These are phyloP conservation scores for Lepraria neglecta DNA, from an alignment of 495 filamentous ascomycete species.

Conservation along the genomic window DNA sequence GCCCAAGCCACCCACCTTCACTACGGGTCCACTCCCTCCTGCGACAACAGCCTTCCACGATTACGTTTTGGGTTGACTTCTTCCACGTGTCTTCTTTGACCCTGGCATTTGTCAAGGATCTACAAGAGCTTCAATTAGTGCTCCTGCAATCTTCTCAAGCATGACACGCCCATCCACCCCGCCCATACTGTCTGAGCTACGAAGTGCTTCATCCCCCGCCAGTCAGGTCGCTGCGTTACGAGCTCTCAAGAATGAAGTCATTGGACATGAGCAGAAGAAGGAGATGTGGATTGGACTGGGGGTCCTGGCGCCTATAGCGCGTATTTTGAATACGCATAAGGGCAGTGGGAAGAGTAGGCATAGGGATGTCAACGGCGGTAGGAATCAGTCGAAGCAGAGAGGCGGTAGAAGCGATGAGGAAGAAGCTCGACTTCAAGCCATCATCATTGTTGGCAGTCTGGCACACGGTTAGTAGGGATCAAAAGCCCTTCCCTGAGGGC, in stretches of 20 bases:
- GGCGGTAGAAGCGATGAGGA: slow-evolving; percentile 46
- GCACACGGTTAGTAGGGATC: slow-evolving; percentile 60
- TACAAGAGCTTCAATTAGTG: slow-evolving; percentile 23
- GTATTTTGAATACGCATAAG: slow-evolving; percentile 46
- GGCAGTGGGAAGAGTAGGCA: slow-evolving; percentile 36
- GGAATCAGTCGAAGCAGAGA: slow-evolving; percentile 24
- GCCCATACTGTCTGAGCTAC: slow-evolving; percentile 57
- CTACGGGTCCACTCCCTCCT: slow-evolving; percentile 3
- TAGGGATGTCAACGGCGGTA: slow-evolving; percentile 35
- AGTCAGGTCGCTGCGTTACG: slow-evolving; percentile 61
- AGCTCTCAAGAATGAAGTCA: slow-evolving; percentile 76
- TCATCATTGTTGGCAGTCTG: slow-evolving; percentile 74
- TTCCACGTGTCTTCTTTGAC: slow-evolving; percentile 14
- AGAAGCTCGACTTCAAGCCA: slow-evolving; percentile 66
- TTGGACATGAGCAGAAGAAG: slow-evolving; percentile 85
- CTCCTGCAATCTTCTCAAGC: slow-evolving; percentile 8
- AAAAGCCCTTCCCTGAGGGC: neutral
- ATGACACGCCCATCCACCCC: slow-evolving; percentile 46
- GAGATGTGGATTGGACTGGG: slow-evolving; percentile 64
- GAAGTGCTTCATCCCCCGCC: slow-evolving; percentile 50
- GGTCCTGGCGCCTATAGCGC: slow-evolving; percentile 60
- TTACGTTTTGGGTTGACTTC: slow-evolving; percentile 17
- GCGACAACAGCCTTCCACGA: slow-evolving; percentile 6
- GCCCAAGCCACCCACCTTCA: slow-evolving; percentile 6
- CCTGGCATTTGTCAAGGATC: slow-evolving; percentile 20